Conservation (phyloP, 768 basidiomycete species). For the Leccinum boreale region DNA sequence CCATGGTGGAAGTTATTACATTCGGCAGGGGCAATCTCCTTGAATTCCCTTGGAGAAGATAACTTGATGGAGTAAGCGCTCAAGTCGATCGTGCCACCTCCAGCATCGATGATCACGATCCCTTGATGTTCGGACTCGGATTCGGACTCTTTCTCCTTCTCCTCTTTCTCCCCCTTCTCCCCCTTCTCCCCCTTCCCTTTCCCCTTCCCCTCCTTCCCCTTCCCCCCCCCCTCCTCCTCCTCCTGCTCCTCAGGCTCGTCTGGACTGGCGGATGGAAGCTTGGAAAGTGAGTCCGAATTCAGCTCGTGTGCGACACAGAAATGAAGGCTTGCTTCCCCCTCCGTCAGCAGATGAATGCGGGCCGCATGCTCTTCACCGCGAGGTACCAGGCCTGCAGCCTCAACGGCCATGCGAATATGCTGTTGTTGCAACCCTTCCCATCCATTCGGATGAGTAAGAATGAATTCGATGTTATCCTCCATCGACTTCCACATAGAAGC, state of each 20-base stretch:
- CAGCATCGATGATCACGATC: constrained; percentile 43
- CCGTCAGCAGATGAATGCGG: constrained; percentile 26
- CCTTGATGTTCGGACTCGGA: constrained; percentile 34
- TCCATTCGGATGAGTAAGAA: constrained; percentile 31
- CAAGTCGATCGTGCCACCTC: constrained; percentile 39
- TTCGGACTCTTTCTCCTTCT: constrained; percentile 19
- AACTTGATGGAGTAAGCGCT: constrained; percentile 34
- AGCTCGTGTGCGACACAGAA: constrained; percentile 43
- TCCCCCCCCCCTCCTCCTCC: no score
- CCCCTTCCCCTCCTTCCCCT: no score
- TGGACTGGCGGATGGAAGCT: neutral
- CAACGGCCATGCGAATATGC: constrained; percentile 26
- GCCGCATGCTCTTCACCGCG: constrained; percentile 3
- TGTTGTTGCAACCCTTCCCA: constrained; percentile 31
- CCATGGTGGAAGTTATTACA: constrained; percentile 11
- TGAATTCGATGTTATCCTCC: constrained; percentile 17
- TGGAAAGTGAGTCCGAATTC: constrained; percentile 27
- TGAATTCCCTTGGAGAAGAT: constrained; percentile 20
- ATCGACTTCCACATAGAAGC: constrained; percentile 23
- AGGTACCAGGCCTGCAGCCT: constrained; percentile 23
- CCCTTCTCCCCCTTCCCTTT: no score
- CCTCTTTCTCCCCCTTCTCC: no score
- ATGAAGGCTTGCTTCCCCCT: constrained; percentile 27
- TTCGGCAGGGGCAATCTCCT: constrained; percentile 35
- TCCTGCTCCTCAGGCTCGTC: neutral